Conservation (phyloP, 306 rosid genomes). For the Cucurbita ficifolia region DNA sequence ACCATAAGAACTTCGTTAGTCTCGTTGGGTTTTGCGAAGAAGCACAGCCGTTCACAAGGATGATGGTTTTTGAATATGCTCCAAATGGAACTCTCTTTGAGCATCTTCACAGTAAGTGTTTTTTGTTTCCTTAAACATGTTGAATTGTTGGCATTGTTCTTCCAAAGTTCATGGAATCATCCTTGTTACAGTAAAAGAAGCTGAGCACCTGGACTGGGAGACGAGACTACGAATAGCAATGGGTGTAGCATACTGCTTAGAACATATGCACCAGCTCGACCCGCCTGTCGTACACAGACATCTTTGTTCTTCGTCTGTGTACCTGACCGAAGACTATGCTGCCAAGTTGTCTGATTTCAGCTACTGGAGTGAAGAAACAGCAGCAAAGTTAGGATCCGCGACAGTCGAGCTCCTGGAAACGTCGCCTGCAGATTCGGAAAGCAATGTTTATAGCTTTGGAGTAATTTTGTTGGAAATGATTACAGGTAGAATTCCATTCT, state of each 20-base stretch:
- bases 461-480: slow-evolving; percentile 60
- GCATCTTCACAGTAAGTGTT: slow-evolving; percentile 70
- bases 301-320: slow-evolving; percentile 56
- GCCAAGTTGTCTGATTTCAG: slow-evolving; percentile 68
- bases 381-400: slow-evolving; percentile 23
- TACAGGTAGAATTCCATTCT: slow-evolving; percentile 53
- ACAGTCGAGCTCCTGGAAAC: slow-evolving; percentile 22
- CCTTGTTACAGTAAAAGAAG: slow-evolving; percentile 63
- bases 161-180: background rate
- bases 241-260: slow-evolving; percentile 89
- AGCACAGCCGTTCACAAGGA: slow-evolving; percentile 76
- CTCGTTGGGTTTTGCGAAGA: slow-evolving; percentile 84
- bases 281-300: slow-evolving; percentile 46
- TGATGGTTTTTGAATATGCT: slow-evolving; percentile 94
- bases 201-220: slow-evolving; percentile 77
- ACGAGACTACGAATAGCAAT: slow-evolving; percentile 68
- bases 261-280: slow-evolving; percentile 57
- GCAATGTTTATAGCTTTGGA: slow-evolving; percentile 68
- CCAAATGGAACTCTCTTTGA: slow-evolving; percentile 91
- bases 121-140: background rate
- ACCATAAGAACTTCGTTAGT: slow-evolving; percentile 85
- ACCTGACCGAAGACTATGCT: slow-evolving; percentile 82
- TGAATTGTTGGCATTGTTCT: background rate
- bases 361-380: slow-evolving; percentile 43
- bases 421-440: slow-evolving; percentile 21